Base-by-base conservation (phyloP, 495 filamentous ascomycete genomes). In the Lasiosphaeris hirsuta region DNA sequence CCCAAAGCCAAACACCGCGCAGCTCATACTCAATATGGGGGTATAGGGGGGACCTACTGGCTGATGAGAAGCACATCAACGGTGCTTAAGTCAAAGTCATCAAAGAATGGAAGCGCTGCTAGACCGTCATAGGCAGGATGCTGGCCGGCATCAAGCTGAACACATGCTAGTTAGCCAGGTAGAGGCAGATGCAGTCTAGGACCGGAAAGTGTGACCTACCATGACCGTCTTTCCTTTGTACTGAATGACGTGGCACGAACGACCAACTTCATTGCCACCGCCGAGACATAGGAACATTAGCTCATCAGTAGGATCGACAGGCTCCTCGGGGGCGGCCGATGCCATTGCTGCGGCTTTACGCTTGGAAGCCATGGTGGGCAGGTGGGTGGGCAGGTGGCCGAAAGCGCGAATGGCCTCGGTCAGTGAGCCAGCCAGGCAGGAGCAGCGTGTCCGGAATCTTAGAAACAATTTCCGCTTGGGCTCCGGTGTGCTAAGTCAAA, bases 161-260 rank as follows among this genome's bases (percentile, higher is more conserved):
- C 43, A 30, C 19, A 47, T 34, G 46, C 13, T 36, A 62, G 57
- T 69, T 42, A 72, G 61, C 53, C 10, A 23, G 11, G 37, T 33
- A 44, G 47, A n/a, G 30, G 0, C 6, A 10, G 54, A 45, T 10
- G 3, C 34, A 34, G 15, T 40, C n/a, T 40, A 37, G 30, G 10
- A 41, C 34, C 6, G 30, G 56, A 18, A 9, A 30, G 23, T 30
- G 23, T 2, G 23, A 75, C 86, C 56, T 75, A 93, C 90, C 94
- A 98, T 98, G 57, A 98, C 90, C 6, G 94, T 97, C 68, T 98
- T 98, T 15, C 94, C 94, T 68, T 97, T 98, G 81, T 98, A 98
- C 66, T 97, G 90, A 30, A 98, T 84, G 56, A 98, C 96, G 70
- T 98, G 94, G 74, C 94, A 97, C 57, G 94, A 97, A 55, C 94